Conservation (phyloP, 1,284 basidiomycete species). For the Trametes polyzona region DNA sequence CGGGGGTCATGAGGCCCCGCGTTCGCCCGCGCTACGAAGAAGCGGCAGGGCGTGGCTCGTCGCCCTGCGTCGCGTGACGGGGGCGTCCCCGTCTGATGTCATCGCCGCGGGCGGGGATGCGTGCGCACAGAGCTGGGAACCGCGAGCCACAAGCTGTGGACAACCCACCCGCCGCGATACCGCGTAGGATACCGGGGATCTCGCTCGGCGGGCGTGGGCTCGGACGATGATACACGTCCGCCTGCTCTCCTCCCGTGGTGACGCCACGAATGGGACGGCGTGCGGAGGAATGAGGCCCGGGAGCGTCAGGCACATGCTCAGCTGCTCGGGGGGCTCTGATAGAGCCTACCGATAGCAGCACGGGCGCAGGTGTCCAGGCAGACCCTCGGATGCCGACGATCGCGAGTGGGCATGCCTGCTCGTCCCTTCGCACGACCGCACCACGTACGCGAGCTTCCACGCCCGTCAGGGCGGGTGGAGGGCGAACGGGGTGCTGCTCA, state of each 20-base stretch:
- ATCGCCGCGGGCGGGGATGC: conserved; percentile 1
- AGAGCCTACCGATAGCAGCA: conserved; percentile 12
- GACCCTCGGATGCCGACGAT: conserved; percentile 14
- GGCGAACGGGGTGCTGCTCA: background rate
- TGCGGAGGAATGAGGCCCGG: background rate
- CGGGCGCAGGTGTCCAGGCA: background rate
- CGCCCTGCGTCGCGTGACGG: conserved; percentile 17
- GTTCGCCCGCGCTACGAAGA: conserved; percentile 18
- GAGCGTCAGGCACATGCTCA: conserved; percentile 19
- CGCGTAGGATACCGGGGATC: too few relatives aligned
- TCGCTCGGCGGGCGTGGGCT: background rate
- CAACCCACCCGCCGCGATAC: too few relatives aligned
- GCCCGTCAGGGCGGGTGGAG: conserved; percentile 7
- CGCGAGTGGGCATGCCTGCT: conserved; percentile 5
- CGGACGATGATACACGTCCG: background rate
- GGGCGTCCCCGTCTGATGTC: conserved; percentile 17
- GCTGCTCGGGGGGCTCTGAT: conserved; percentile 7
- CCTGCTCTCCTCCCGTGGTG: background rate
- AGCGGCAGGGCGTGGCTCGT: conserved; percentile 11
- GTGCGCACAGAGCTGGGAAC: background rate
- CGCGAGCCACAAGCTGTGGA: background rate
- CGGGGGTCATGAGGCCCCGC: conserved; percentile 17
- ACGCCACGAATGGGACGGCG: background rate
- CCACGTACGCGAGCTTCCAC: conserved; percentile 8
- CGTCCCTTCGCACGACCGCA: conserved; percentile 1